These are phyloP conservation scores for Backusella luteola DNA, from an alignment of 192 early-diverging fungal species.

Conservation along the genomic window DNA sequence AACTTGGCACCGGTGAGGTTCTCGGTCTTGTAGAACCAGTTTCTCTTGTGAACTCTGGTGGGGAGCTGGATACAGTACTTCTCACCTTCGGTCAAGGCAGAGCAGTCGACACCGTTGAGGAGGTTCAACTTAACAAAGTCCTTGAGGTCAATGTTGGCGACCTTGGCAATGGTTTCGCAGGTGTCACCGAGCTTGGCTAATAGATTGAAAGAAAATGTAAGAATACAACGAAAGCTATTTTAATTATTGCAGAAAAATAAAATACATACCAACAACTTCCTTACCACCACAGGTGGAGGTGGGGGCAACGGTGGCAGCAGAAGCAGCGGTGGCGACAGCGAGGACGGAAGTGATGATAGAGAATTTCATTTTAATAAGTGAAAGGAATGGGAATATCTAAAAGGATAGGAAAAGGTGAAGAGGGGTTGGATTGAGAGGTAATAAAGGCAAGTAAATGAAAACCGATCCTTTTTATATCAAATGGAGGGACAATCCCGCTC, in stretches of 20 bases:
- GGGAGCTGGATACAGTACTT: slow-evolving; percentile 20
- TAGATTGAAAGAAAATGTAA: neutral
- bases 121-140: slow-evolving; percentile 11
- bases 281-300: slow-evolving; percentile 8
- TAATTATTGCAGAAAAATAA: neutral
- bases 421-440: neutral
- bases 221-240: neutral
- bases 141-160: neutral
- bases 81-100: slow-evolving; percentile 8
- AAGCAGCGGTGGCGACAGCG: slow-evolving; percentile 12
- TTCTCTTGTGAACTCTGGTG: slow-evolving; percentile 6
- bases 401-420: neutral
- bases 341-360: slow-evolving; percentile 25
- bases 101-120: slow-evolving; percentile 11
- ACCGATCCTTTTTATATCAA: neutral
- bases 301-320: slow-evolving; percentile 4
- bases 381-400: slow-evolving; percentile 8
- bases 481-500: neutral
- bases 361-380: slow-evolving; percentile 35
- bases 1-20: slow-evolving; percentile 4
- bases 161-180: slow-evolving; percentile 13
- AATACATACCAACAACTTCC: slow-evolving; percentile 8
- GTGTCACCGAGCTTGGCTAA: slow-evolving; percentile 9
- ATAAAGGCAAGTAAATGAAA: neutral
- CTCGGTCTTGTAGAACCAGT: neutral